Base-by-base conservation (phyloP, 2,329 filamentous ascomycete species). In the Raffaelea albimanens region DNA sequence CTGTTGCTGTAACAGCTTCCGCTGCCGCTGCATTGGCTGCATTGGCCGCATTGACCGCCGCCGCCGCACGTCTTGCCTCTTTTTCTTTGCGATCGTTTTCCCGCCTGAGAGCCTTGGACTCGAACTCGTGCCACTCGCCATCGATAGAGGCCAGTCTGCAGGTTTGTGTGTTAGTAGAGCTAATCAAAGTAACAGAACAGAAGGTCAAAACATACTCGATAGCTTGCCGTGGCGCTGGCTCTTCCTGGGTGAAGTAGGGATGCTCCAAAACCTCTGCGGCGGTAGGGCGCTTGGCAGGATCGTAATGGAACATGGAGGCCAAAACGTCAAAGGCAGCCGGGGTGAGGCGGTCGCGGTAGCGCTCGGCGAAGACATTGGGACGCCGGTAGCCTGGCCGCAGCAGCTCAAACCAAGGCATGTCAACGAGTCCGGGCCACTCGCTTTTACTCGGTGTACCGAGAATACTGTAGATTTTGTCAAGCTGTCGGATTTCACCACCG, bases 91-190 rank as follows among this genome's bases (percentile, higher is more conserved):
- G 78, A 63, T 93, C 87, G 57, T 89, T 91, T 63, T 96, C 90
- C 56, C 93, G 93, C 29, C 93, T 77, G 22, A 95, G 73, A 16
- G 89, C 90, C 68, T 98, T 98, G 48, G 88, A 95, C 68, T 98
- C 93, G 59, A 97, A 95, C 62, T 98, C 93, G 61, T 98, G 93
- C 93, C 93, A 98, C 58, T 98, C 93, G 20, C 93, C 93, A 57
- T 93, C 80, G 25, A 98, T 75, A 43, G 82, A 72, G 50, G 83
- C 81, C 44, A 98, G 76, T 59, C 85, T 87, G 53, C 50, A 14
- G 55, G 60, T 70, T 59, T 69, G 63, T 40, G 14, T 2, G n/a
- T 4, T 11, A 22, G 20, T 16, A 16, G 34, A 20, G 21, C 13
- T n/a, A 41, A 23, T 5, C 16, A 19, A 16, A 33, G 20, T n/a